phyloP scores from a whole-genome alignment of 495 filamentous ascomycete species.

The Daldinia grandis region DNA sequence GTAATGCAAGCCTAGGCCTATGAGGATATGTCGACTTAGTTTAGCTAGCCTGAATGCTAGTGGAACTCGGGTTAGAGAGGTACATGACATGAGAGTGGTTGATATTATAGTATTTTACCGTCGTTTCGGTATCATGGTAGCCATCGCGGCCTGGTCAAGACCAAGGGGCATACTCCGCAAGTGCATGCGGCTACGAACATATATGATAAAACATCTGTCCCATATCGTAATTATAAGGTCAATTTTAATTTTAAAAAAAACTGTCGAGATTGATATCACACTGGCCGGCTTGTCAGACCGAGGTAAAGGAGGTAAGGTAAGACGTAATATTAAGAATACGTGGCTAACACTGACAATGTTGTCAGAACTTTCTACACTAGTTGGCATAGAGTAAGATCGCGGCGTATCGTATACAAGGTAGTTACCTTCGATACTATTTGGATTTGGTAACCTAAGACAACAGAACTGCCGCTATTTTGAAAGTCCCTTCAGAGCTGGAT shows the following conservation, averaged over 20 bases:
- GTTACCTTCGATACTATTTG: not conserved
- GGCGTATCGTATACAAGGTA: not conserved
- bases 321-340: too few species aligned
- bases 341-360: too few species aligned
- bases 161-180: too few species aligned
- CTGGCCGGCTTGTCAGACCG: too few species aligned
- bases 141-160: not conserved
- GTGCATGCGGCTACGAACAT: too few species aligned
- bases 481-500: not conserved
- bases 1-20: not conserved
- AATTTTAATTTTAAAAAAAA: too few species aligned
- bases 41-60: not conserved
- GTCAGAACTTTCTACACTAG: too few species aligned
- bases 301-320: too few species aligned
- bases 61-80: not conserved
- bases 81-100: not conserved
- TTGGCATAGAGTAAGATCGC: too few species aligned
- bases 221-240: too few species aligned
- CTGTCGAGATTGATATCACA: too few species aligned
- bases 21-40: not conserved
- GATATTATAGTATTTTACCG: not conserved
- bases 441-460: not conserved
- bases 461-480: not conserved
- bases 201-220: too few species aligned
- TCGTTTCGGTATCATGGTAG: not conserved